These are phyloP conservation scores for Leccinum imitatum DNA, from an alignment of 768 basidiomycete genomes.

Conservation along the genomic window DNA sequence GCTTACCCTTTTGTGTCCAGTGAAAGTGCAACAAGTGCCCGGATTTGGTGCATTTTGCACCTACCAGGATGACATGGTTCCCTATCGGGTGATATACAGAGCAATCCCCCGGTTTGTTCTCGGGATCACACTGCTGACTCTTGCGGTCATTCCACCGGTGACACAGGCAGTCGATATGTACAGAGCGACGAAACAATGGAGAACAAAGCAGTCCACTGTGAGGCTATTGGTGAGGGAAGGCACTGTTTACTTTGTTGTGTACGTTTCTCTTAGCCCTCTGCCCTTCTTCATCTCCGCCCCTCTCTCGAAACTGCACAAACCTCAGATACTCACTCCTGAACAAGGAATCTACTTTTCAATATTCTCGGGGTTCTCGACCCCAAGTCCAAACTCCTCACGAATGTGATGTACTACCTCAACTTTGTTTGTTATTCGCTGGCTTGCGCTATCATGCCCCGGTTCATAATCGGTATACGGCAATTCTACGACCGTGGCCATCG, in stretches of 20 bases:
- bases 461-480: neutral
- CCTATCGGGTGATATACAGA: neutral
- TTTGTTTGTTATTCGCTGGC: neutral
- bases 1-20: neutral
- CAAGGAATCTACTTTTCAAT: neutral
- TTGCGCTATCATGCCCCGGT: neutral
- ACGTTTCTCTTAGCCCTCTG: neutral
- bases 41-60: conserved; percentile 2
- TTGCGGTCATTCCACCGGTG: neutral
- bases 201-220: conserved; percentile 1
- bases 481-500: neutral
- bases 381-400: neutral
- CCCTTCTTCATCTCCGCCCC: neutral
- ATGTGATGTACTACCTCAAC: neutral
- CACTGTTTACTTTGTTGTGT: conserved; percentile 1
- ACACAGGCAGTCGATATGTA: conserved; percentile 1
- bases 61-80: neutral
- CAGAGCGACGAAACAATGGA: conserved; percentile 8
- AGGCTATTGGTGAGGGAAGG: neutral
- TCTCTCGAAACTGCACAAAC: neutral
- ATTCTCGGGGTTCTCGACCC: neutral
- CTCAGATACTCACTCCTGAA: neutral
- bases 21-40: neutral
- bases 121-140: neutral
- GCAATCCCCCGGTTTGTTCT: conserved; percentile 5